phyloP scores from a whole-genome alignment of 768 basidiomycete species.

The Sistotremastrum suecicum region DNA sequence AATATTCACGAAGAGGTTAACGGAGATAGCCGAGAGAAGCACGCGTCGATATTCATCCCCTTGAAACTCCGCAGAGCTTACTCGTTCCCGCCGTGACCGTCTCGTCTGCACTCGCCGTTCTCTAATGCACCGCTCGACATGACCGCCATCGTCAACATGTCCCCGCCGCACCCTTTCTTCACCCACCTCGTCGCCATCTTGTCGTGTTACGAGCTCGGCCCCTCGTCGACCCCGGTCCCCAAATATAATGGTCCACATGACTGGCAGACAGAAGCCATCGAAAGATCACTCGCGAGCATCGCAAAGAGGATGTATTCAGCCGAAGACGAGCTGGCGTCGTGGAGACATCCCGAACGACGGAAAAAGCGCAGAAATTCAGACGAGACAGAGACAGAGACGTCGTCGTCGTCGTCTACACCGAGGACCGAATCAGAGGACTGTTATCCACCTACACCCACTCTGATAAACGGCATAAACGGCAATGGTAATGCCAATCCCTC shows the following conservation, averaged over 20 bases:
- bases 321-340: constrained; percentile 28
- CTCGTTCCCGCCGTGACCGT: too few relatives aligned
- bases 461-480: background rate
- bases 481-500: too few relatives aligned
- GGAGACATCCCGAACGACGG: constrained; percentile 7
- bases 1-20: too few relatives aligned
- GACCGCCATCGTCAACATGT: background rate
- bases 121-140: background rate
- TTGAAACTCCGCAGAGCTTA: too few relatives aligned
- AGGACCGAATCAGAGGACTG: background rate
- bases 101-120: background rate
- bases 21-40: too few relatives aligned
- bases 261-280: constrained; percentile 45
- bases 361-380: background rate
- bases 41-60: too few relatives aligned
- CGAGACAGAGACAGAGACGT: background rate
- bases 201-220: constrained; percentile 44
- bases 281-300: constrained; percentile 35
- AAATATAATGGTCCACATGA: constrained; percentile 39
- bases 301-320: constrained; percentile 42
- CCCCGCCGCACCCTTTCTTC: constrained; percentile 25
- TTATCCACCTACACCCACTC: constrained; percentile 1
- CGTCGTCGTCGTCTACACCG: background rate
- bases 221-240: constrained; percentile 34
- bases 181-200: constrained; percentile 43